phyloP scores from a whole-genome alignment of 768 basidiomycete genomes.

The Lyophyllum atratum region DNA sequence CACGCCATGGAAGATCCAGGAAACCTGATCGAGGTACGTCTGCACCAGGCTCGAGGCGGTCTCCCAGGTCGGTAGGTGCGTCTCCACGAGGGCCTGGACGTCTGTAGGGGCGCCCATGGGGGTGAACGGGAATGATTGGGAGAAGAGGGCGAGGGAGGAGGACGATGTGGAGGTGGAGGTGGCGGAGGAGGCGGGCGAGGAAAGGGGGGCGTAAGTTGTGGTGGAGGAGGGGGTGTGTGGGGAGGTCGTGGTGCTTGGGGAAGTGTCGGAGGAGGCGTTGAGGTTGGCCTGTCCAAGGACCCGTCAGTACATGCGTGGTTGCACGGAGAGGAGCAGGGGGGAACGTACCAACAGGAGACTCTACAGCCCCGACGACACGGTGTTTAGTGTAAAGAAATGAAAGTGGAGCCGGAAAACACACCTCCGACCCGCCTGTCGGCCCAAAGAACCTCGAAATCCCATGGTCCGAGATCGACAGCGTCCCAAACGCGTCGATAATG shows the following conservation, averaged over 20 bases:
- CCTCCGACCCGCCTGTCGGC: conserved; percentile 69
- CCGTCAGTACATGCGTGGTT: background rate
- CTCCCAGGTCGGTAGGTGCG: conserved; percentile 55
- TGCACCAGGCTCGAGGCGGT: conserved; percentile 47
- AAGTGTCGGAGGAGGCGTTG: conserved; percentile 17
- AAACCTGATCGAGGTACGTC: conserved; percentile 47
- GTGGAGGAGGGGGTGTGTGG: conserved; percentile 20
- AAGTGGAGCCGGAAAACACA: conserved; percentile 31
- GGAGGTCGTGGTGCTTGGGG: conserved; percentile 24
- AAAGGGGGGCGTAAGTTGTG: conserved; percentile 9
- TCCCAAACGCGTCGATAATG: conserved; percentile 59
- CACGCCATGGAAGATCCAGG: conserved; percentile 55
- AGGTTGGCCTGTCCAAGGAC: background rate
- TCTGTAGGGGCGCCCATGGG: conserved; percentile 51
- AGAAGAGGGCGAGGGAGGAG: conserved; percentile 48
- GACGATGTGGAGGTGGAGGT: conserved; percentile 13
- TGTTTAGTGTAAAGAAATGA: background rate
- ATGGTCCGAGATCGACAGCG: conserved; percentile 59
- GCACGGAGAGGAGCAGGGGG: background rate
- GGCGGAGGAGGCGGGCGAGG: conserved; percentile 19
- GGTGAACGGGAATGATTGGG: conserved; percentile 64
- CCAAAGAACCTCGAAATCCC: conserved; percentile 67
- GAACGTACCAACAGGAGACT: conserved; percentile 26
- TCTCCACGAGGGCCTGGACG: conserved; percentile 51
- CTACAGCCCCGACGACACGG: background rate